A percentile compares a stretch with the other conserved stretches of the same genome.
Evolutionary conservation across 2,329 filamentous ascomycete species (phyloP).

Genomic region (Macrophomina phaseolina): DNA sequence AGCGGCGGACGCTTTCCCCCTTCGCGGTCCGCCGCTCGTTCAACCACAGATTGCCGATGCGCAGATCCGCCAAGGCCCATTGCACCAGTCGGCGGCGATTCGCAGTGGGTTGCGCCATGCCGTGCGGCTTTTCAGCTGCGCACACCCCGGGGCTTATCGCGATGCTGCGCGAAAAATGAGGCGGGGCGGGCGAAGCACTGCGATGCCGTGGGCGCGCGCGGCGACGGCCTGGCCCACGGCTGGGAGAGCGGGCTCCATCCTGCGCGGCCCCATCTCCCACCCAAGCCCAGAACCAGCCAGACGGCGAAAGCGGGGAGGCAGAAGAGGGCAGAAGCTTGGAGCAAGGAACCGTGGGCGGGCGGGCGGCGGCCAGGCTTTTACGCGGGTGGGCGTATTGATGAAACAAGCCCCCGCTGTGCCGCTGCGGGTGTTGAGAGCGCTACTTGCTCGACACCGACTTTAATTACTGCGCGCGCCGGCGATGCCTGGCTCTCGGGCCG

Average conservation of each 20-base stretch:
- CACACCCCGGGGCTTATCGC: neutral
- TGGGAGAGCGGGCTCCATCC: neutral
- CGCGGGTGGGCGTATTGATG: neutral
- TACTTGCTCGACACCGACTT: conserved; percentile 5
- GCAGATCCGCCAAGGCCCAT: conserved; percentile 21
- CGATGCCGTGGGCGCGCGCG: neutral
- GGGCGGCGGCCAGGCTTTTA: conserved; percentile 1
- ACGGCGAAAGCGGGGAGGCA: conserved; percentile 2
- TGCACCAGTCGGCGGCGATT: conserved; percentile 6
- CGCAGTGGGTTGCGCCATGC: conserved; percentile 10
- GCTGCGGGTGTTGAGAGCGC: conserved; percentile 10
- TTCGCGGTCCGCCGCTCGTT: neutral
- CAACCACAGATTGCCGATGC: conserved; percentile 20
- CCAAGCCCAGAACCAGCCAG: too few species aligned
- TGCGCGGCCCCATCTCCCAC: too few species aligned
- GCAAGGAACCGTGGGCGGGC: neutral
- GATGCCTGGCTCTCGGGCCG: conserved; percentile 15
- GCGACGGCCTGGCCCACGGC: conserved; percentile 1
- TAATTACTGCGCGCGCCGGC: conserved; percentile 6
- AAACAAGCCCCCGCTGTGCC: conserved; percentile 20
- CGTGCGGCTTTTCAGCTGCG: conserved; percentile 9
- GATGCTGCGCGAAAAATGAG: conserved; percentile 4
- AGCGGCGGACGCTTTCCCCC: conserved; percentile 4
- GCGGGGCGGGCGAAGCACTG: neutral
- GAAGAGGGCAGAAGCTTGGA: neutral